Percentiles rank a stretch among this genome's conserved stretches.
These are phyloP conservation scores for Polygonum maritimum DNA, from an alignment of 148 eudicot species.

Conservation along the genomic window DNA sequence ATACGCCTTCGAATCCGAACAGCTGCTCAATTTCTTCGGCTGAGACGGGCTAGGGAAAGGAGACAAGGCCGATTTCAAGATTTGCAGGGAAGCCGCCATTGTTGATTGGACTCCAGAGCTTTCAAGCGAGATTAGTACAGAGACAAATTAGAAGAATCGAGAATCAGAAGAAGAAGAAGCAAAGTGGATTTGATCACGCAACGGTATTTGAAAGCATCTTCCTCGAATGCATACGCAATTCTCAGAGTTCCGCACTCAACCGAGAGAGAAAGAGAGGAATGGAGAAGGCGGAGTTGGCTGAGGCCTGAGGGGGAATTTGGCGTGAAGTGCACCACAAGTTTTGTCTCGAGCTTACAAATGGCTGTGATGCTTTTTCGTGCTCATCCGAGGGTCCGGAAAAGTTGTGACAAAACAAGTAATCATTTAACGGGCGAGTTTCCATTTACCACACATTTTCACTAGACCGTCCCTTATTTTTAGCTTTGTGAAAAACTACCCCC, in stretches of 20 bases:
- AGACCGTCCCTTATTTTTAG: too few relatives aligned
- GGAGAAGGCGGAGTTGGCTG: neutral
- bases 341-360: neutral
- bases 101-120: conserved; percentile 2
- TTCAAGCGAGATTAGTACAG: neutral
- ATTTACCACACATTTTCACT: too few relatives aligned
- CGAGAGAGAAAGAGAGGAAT: neutral
- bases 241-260: conserved; percentile 9
- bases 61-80: conserved; percentile 31
- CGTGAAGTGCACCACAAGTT: conserved; percentile 11
- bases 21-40: conserved; percentile 16
- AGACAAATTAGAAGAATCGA: too few relatives aligned
- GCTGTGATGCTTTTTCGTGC: neutral
- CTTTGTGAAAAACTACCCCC: too few relatives aligned
- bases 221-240: neutral
- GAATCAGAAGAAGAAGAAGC: neutral
- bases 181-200: neutral
- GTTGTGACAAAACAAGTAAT: neutral
- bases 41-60: conserved; percentile 22
- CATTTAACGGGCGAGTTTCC: too few relatives aligned
- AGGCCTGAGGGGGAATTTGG: neutral
- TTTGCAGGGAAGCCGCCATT: conserved; percentile 45
- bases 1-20: conserved; percentile 15
- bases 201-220: neutral
- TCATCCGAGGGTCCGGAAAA: neutral